A percentile compares a stretch with the other conserved stretches of the same genome.
phyloP scores from a whole-genome alignment of 345 rosid species.

The Salix brachista region DNA sequence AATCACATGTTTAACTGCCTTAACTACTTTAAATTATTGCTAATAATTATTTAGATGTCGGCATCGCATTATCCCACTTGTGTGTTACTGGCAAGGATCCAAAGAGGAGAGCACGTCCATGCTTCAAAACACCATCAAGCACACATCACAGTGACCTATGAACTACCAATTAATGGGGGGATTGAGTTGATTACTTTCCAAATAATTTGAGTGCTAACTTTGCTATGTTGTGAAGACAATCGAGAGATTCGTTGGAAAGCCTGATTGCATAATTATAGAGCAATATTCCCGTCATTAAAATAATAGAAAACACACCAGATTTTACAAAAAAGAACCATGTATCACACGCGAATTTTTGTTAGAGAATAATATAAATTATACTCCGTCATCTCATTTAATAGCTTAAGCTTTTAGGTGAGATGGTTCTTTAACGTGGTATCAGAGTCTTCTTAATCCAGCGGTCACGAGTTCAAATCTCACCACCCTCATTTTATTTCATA shows the following conservation, averaged over 20 bases:
- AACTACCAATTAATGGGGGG: constrained; percentile 31
- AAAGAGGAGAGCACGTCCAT: constrained; percentile 26
- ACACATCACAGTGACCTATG: constrained; percentile 36
- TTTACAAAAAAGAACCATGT: no score
- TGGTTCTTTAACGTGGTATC: no score
- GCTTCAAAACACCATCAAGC: constrained; percentile 20
- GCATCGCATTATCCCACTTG: constrained; percentile 23
- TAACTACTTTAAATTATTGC: not conserved
- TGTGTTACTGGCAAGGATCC: constrained; percentile 18
- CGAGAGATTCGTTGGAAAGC: not conserved
- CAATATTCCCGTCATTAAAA: constrained; percentile 44
- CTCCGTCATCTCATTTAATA: no score
- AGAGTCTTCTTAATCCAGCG: accelerated
- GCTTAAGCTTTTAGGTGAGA: accelerated
- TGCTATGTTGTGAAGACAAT: not conserved
- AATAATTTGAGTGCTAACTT: constrained; percentile 4
- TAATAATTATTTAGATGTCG: not conserved
- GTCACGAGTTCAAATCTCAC: no score
- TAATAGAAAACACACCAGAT: no score
- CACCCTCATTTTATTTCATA: no score
- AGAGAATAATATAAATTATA: no score
- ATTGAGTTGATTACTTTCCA: constrained; percentile 18
- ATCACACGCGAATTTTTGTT: no score
- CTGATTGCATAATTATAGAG: constrained; percentile 33
- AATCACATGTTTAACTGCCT: not conserved